phyloP scores from a whole-genome alignment of 1,284 basidiomycete species.

The Quambalaria eucalypti region DNA sequence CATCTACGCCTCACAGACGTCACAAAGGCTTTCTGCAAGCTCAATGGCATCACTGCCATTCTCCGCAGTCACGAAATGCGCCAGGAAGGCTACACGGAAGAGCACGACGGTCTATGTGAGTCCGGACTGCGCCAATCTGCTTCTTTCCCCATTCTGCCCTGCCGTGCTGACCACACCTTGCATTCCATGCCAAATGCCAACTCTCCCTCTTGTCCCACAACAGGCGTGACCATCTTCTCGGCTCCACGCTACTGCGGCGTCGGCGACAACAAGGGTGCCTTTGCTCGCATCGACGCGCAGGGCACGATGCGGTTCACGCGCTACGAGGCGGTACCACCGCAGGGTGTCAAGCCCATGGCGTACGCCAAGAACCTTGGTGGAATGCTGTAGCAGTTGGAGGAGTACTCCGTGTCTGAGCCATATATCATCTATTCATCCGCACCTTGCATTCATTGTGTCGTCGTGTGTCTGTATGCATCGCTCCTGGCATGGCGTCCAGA shows the following conservation, averaged over 20 bases:
- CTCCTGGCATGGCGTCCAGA: too few relatives aligned
- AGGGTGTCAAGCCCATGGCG: conserved; percentile 75
- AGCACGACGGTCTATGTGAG: conserved; percentile 71
- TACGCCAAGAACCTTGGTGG: conserved; percentile 49
- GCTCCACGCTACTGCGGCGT: conserved; percentile 45
- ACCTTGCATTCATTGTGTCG: too few relatives aligned
- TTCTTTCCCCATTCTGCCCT: neutral
- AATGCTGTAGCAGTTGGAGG: neutral
- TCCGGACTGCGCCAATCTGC: neutral
- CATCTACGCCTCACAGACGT: conserved; percentile 17
- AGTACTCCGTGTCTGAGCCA: too few relatives aligned
- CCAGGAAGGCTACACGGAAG: conserved; percentile 73
- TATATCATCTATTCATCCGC: too few relatives aligned
- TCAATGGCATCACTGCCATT: conserved; percentile 77
- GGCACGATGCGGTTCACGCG: conserved; percentile 64
- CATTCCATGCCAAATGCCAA: neutral
- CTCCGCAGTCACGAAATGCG: conserved; percentile 96
- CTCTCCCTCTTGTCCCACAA: neutral
- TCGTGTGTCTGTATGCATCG: too few relatives aligned
- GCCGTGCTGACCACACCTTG: neutral
- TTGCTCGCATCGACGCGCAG: conserved; percentile 59
- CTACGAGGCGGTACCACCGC: conserved; percentile 62
- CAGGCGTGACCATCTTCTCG: conserved; percentile 60
- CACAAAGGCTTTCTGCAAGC: conserved; percentile 65
- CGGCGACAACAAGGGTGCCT: conserved; percentile 51